Percentiles rank a stretch among this genome's conserved stretches.
These are phyloP conservation scores for Talaromyces proteolyticus DNA, from an alignment of 495 filamentous ascomycete species.

Conservation along the genomic window DNA sequence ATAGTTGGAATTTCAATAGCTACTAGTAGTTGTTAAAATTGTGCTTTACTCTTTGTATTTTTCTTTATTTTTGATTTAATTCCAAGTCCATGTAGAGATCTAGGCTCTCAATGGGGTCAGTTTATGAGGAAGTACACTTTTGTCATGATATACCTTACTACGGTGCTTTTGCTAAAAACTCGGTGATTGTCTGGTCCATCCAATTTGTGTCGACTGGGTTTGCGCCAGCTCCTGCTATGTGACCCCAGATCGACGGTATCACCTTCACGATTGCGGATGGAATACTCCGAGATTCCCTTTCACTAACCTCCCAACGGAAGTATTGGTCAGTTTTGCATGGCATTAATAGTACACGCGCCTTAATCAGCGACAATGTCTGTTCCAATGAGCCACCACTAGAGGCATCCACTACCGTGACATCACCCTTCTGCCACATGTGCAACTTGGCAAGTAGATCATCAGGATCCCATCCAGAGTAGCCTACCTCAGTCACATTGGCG, in stretches of 20 bases:
- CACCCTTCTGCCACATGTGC: conserved; percentile 58
- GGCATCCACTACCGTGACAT: conserved; percentile 45
- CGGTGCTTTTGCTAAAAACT: too few species aligned
- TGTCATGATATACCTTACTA: too few species aligned
- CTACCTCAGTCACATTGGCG: conserved; percentile 44
- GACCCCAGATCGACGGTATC: conserved; percentile 58
- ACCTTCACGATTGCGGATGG: conserved; percentile 37
- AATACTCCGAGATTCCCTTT: conserved; percentile 44
- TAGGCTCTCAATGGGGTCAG: too few species aligned
- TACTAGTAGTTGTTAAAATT: too few species aligned
- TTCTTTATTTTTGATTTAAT: too few species aligned
- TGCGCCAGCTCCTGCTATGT: conserved; percentile 49
- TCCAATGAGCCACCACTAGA: conserved; percentile 45
- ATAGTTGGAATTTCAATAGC: too few species aligned
- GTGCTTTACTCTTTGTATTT: too few species aligned
- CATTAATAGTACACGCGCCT: conserved; percentile 50
- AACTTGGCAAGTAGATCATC: conserved; percentile 58
- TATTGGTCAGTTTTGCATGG: conserved; percentile 59
- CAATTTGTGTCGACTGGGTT: conserved; percentile 51
- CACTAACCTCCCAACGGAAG: conserved; percentile 55
- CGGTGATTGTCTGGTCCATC: too few species aligned
- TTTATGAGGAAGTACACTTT: too few species aligned
- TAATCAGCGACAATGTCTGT: conserved; percentile 47
- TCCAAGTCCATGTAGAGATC: too few species aligned
- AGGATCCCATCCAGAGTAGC: conserved; percentile 38